These are phyloP conservation scores for Zoysia pacifica DNA, from an alignment of 176 grass and related monocot species.

Conservation along the genomic window DNA sequence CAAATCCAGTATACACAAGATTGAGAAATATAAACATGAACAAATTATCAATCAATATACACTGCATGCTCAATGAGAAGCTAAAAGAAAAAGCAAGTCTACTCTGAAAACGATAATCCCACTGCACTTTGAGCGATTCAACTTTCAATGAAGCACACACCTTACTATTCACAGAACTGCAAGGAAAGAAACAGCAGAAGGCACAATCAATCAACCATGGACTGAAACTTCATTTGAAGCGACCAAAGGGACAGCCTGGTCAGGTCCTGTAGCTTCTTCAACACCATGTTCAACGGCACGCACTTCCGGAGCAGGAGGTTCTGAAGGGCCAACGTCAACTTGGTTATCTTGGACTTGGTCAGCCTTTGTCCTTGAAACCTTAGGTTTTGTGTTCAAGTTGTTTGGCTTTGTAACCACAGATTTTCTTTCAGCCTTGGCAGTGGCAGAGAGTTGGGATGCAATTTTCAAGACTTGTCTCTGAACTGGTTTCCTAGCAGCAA, in stretches of 20 bases:
- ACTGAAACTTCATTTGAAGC: constrained; percentile 62
- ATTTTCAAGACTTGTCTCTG: constrained; percentile 52
- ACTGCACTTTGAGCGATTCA: constrained; percentile 46
- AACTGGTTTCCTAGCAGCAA: constrained; percentile 51
- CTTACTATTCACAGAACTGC: constrained; percentile 72
- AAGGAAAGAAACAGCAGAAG: constrained; percentile 58
- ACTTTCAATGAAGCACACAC: constrained; percentile 70
- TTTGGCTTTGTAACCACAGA: constrained; percentile 44
- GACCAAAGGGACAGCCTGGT: constrained; percentile 35
- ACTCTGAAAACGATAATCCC: constrained; percentile 55
- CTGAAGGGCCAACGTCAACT: constrained; percentile 34
- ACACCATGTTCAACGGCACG: not conserved
- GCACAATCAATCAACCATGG: constrained; percentile 57
- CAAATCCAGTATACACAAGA: constrained; percentile 72
- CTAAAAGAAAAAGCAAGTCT: constrained; percentile 52
- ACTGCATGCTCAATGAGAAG: constrained; percentile 58
- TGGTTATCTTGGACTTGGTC: constrained; percentile 37
- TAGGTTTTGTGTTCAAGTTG: constrained; percentile 47
- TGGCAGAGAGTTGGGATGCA: constrained; percentile 31
- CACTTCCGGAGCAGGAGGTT: constrained; percentile 35
- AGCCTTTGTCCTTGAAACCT: constrained; percentile 58
- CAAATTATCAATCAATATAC: constrained; percentile 61
- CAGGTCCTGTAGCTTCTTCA: constrained; percentile 37
- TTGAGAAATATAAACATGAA: constrained; percentile 43
- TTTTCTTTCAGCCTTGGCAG: constrained; percentile 45